A percentile compares a stretch with the other conserved stretches of the same genome.
phyloP scores from a whole-genome alignment of 129 eudicot species.

The Saposhnikovia divaricata region DNA sequence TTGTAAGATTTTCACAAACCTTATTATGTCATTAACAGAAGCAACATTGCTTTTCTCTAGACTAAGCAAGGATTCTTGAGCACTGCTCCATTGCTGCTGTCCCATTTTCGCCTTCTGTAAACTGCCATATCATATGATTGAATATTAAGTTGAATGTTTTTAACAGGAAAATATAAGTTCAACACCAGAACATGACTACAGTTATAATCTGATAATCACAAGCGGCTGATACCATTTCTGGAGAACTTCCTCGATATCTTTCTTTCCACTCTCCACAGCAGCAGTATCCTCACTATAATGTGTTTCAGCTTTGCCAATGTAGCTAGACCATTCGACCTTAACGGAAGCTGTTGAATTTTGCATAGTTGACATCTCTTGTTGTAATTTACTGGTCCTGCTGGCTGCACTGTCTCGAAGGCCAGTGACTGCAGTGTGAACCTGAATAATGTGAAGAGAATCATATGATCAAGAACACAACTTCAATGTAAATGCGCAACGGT shows the following conservation, averaged over 20 bases:
- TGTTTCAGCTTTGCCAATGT: constrained; percentile 55
- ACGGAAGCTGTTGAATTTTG: constrained; percentile 53
- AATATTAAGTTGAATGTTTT: neutral
- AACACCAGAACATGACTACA: no score
- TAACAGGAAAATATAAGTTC: neutral
- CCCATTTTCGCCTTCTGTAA: constrained; percentile 73
- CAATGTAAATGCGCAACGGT: neutral
- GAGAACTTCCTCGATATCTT: constrained; percentile 61
- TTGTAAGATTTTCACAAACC: constrained; percentile 26
- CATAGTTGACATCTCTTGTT: constrained; percentile 87
- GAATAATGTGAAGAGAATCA: neutral
- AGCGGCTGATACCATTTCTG: constrained; percentile 53
- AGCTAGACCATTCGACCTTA: constrained; percentile 59
- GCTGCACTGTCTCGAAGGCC: constrained; percentile 75
- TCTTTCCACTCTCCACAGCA: constrained; percentile 78
- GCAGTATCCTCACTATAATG: constrained; percentile 71
- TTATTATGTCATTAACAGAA: constrained; percentile 67
- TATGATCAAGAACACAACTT: neutral
- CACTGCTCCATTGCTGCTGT: constrained; percentile 80
- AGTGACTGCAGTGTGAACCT: constrained; percentile 76
- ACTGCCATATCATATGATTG: constrained; percentile 32
- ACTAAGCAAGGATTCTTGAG: constrained; percentile 77
- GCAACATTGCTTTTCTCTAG: constrained; percentile 80
- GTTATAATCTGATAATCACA: neutral
- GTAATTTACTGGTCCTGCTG: constrained; percentile 50